A percentile compares a stretch with the other conserved stretches of the same genome.
Evolutionary conservation across 257 asterid species (phyloP).

Genomic region (Solanum tarapatanum): DNA sequence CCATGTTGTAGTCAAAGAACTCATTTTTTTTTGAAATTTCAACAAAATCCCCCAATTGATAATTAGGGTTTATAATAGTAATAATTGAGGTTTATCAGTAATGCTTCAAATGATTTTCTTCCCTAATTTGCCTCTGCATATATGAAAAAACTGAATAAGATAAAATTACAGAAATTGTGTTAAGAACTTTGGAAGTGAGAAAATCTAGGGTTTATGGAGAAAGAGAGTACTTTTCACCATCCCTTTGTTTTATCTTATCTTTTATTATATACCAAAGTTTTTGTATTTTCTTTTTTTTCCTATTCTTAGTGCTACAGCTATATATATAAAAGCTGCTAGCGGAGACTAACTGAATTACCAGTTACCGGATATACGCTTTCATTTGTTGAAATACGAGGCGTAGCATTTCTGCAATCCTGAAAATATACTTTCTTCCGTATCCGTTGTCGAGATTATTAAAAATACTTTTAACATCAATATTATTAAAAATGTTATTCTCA

Average conservation of each 20-base stretch:
- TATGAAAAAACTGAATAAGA: background rate
- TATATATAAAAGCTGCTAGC: background rate
- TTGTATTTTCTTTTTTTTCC: too few relatives aligned
- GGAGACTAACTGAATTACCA: background rate
- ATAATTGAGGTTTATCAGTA: background rate
- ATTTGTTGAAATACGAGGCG: background rate
- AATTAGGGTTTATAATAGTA: background rate
- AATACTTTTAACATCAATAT: too few relatives aligned
- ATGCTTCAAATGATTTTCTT: background rate
- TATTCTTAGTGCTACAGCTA: background rate
- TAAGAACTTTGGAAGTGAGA: background rate
- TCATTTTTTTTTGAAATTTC: conserved; percentile 14
- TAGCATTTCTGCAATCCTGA: background rate
- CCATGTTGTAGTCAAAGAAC: conserved; percentile 52
- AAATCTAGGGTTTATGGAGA: background rate
- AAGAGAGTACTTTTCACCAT: background rate
- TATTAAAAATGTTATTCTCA: too few relatives aligned
- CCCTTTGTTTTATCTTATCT: background rate
- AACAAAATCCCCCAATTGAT: background rate
- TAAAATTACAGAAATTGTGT: background rate
- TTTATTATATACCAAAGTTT: too few relatives aligned
- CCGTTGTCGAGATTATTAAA: background rate
- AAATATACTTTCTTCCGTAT: too few relatives aligned
- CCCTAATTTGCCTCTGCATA: background rate
- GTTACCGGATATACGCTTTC: background rate